Evolutionary conservation across 805 yeast genomes (phyloP), one percentile per base, ranked within the genome.

Genomic region (Sugiyamaella smithiae): DNA sequence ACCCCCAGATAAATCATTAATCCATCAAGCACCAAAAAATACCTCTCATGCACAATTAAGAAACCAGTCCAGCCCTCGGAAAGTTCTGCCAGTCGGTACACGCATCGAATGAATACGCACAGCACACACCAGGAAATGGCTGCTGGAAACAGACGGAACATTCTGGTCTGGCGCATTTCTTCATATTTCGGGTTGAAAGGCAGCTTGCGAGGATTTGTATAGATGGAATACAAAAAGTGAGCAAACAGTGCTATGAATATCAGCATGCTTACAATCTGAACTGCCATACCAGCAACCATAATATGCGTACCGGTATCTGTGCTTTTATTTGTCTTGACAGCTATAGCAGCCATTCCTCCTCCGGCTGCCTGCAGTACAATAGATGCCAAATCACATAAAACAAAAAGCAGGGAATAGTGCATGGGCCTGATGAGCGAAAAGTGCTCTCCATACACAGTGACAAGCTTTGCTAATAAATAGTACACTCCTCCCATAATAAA

Each of bases 401-500:
- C 76, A 58, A 88, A 88, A 7, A 84, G 68, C 45, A 77, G 74
- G 0, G 89, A 75, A 59, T 82, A 84, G 57, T 70, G 70, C 71
- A 77, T 72, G 5, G 91, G 90, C 49, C 67, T 70, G 31, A 77
- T 44, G 1, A 62, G 45, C 6, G 89, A 80, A 54, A 67, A 81
- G 14, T 68, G 60, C 49, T 71, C 68, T 1, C 88, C 88, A 58
- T 79, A 81, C 1, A 86, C 65, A 48, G 82, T 80, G 41, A 82
- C 70, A 43, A 84, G 57, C 64, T 86, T 84, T 4, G 85, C 88
- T 54, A 88, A 67, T 46, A 81, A 71, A 55, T 76, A 84, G 67
- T 88, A 89, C 2, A 88, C 72, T 1, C 91, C 96, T 3, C 85
- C 96, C 86, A 86, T 84, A 40, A 85, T 70, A 63, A 88, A 84